phyloP scores from a whole-genome alignment of 495 filamentous ascomycete genomes.

The Penicillium mononematosum region DNA sequence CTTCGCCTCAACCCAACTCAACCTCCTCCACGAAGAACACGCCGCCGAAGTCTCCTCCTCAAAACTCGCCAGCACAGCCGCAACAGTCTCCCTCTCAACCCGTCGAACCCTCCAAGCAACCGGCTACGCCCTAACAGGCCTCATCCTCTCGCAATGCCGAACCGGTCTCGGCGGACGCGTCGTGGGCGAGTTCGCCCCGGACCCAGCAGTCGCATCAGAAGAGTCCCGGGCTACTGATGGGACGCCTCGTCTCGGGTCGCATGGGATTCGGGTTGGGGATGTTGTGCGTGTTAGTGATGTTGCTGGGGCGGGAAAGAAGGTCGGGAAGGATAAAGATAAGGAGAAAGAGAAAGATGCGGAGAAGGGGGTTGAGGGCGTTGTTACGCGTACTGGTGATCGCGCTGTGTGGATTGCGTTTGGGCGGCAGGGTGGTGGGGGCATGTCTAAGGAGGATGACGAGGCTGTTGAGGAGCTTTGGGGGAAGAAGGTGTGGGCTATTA shows the following conservation, averaged over 20 bases:
- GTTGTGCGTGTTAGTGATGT: slow-evolving; percentile 80
- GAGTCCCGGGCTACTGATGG: slow-evolving; percentile 40
- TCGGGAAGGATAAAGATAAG: slow-evolving; percentile 57
- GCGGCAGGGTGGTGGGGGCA: slow-evolving; percentile 51
- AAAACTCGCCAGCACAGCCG: slow-evolving; percentile 61
- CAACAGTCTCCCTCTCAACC: slow-evolving; percentile 66
- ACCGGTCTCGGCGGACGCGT: slow-evolving; percentile 89
- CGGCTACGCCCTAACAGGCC: slow-evolving; percentile 82
- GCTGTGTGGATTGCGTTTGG: slow-evolving; percentile 68
- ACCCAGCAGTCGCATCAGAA: slow-evolving; percentile 58
- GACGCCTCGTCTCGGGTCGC: slow-evolving; percentile 57
- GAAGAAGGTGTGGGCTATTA: slow-evolving; percentile 73
- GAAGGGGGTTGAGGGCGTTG: slow-evolving; percentile 74
- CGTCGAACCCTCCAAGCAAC: slow-evolving; percentile 77
- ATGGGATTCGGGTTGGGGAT: slow-evolving; percentile 85
- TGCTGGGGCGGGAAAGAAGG: slow-evolving; percentile 64
- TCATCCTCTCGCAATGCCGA: slow-evolving; percentile 72
- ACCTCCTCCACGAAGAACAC: slow-evolving; percentile 75
- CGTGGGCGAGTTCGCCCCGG: slow-evolving; percentile 75
- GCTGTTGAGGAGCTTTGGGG: slow-evolving; percentile 59
- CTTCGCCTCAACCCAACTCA: slow-evolving; percentile 77
- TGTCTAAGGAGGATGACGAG: slow-evolving; percentile 53
- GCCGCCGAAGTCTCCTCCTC: slow-evolving; percentile 59
- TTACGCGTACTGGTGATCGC: slow-evolving; percentile 62
- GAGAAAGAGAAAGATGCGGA: slow-evolving; percentile 63